Evolutionary conservation across 23 red algal species (phyloP).

Genomic region (Gracilaria domingensis): DNA sequence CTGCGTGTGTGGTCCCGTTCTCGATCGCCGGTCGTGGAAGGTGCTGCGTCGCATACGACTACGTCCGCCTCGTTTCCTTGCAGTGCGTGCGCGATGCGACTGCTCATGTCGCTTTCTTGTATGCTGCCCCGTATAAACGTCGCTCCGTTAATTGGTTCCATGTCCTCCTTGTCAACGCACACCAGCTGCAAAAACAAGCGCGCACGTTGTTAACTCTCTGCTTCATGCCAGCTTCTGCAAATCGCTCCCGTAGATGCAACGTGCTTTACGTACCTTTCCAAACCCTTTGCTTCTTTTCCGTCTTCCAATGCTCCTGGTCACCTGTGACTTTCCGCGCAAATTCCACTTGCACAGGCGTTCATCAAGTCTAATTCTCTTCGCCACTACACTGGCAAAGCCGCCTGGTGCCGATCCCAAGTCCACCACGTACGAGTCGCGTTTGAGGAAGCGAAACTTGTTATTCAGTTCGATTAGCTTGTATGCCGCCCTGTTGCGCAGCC

Average conservation of each 20-base stretch:
- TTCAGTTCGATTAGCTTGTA: constrained; percentile 84
- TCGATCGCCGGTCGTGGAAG: constrained; percentile 71
- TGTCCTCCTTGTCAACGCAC: constrained; percentile 66
- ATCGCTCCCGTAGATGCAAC: too few species aligned
- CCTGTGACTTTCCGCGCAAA: not conserved
- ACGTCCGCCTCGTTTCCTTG: constrained; percentile 73
- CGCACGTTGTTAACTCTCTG: constrained; percentile 9
- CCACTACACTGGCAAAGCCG: constrained; percentile 71
- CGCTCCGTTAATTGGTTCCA: constrained; percentile 72
- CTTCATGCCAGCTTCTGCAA: too few species aligned
- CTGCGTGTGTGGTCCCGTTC: constrained; percentile 59
- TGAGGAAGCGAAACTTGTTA: constrained; percentile 42
- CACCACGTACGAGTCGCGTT: constrained; percentile 71
- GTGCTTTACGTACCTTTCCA: constrained; percentile 30
- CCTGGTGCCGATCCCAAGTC: constrained; percentile 90
- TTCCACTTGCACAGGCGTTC: constrained; percentile 25
- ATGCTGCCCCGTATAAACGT: constrained; percentile 67
- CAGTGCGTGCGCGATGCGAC: constrained; percentile 47
- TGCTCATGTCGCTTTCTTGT: constrained; percentile 2
- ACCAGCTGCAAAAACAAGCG: constrained; percentile 49
- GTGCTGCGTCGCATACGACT: constrained; percentile 82
- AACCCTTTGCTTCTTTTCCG: constrained; percentile 17
- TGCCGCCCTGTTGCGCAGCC: constrained; percentile 81
- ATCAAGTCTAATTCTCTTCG: constrained; percentile 32
- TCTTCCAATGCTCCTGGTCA: constrained; percentile 7